A percentile compares a stretch with the other conserved stretches of the same genome.
phyloP scores from a whole-genome alignment of 345 rosid genomes.

The Zanthoxylum bungeanum region DNA sequence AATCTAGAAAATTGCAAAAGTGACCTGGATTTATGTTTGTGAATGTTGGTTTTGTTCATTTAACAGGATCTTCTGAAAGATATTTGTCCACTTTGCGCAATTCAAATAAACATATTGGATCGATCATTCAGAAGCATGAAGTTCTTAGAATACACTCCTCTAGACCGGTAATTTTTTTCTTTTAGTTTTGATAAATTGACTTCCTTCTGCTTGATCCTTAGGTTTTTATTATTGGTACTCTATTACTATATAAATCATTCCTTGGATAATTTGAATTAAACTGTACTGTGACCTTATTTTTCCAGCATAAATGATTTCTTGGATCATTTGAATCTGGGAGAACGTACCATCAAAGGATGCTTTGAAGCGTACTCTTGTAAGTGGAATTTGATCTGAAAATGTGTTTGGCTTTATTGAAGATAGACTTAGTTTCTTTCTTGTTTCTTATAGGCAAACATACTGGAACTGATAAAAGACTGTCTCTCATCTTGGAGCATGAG shows the following conservation, averaged over 20 bases:
- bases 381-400: constrained; percentile 15
- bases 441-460: constrained; percentile 77
- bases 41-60: background rate
- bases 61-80: constrained; percentile 6
- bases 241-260: background rate
- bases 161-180: constrained; percentile 43
- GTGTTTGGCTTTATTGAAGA: constrained; percentile 8
- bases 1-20: background rate
- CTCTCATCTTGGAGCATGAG: constrained; percentile 94
- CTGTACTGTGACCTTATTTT: background rate
- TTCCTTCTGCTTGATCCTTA: background rate
- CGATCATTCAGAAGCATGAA: constrained; percentile 67
- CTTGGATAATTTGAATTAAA: background rate
- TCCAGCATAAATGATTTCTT: constrained; percentile 69
- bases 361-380: constrained; percentile 89
- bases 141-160: constrained; percentile 84
- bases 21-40: background rate
- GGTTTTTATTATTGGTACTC: background rate
- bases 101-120: background rate
- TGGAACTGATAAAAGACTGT: constrained; percentile 75
- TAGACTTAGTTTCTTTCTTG: constrained; percentile 1
- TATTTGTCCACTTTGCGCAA: background rate
- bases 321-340: constrained; percentile 69
- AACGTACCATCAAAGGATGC: constrained; percentile 71
- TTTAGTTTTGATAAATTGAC: background rate